Evolutionary conservation across 73 alveolate species (phyloP).

Genomic region (Effrenium voratum): DNA sequence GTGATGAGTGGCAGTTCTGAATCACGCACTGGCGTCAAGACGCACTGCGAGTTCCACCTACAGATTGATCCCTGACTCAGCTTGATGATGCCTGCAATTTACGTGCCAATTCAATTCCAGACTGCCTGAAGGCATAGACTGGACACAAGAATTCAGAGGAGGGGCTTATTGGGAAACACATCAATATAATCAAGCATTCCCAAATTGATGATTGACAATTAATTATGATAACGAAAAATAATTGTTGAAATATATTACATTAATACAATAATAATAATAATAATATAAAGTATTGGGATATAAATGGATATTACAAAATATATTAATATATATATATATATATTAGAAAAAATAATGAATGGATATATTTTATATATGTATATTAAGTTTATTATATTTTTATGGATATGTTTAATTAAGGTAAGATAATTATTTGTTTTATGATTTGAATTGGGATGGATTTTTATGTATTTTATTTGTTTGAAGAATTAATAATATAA

Average conservation of each 20-base stretch:
- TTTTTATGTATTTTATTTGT: neutral
- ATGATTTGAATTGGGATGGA: neutral
- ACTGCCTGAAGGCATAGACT: neutral
- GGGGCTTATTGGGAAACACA: neutral
- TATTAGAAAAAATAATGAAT: neutral
- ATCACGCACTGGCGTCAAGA: too few species aligned
- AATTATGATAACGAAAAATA: neutral
- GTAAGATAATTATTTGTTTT: neutral
- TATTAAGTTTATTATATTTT: neutral
- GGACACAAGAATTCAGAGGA: neutral
- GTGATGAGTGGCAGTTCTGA: too few species aligned
- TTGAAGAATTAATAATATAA: neutral
- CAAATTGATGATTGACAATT: neutral
- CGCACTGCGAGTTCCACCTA: too few species aligned
- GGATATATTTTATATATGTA: neutral
- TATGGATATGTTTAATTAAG: neutral
- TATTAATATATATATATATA: neutral
- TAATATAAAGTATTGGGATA: neutral
- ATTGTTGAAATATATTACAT: neutral
- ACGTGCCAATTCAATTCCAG: neutral
- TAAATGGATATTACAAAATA: neutral
- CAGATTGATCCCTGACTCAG: neutral
- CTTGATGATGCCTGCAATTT: neutral
- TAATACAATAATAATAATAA: neutral
- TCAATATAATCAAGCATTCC: neutral